Conservation (phyloP, 768 basidiomycete species). For the Phanerochaete sordida region DNA sequence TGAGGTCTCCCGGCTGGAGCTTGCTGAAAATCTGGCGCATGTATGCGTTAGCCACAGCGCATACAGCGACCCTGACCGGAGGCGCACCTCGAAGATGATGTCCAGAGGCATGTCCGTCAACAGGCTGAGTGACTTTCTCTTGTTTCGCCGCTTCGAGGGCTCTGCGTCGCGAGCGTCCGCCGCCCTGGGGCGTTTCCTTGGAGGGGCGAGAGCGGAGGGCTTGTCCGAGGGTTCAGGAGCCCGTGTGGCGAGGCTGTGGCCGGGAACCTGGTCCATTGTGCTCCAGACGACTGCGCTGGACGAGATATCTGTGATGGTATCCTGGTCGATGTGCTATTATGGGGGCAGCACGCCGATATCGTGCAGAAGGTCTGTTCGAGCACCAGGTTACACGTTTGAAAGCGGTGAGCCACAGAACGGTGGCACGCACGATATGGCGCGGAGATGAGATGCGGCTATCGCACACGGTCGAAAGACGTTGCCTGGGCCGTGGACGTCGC, state of each 20-base stretch:
- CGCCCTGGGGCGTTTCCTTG: not conserved
- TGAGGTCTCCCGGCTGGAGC: slow-evolving; percentile 29
- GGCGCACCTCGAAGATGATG: slow-evolving; percentile 3
- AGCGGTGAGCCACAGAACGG: too few relatives aligned
- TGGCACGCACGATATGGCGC: too few relatives aligned
- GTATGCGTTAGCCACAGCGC: not conserved
- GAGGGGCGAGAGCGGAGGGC: not conserved
- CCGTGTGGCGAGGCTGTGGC: not conserved
- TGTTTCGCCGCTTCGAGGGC: not conserved
- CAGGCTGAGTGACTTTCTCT: not conserved
- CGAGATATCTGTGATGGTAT: too few relatives aligned
- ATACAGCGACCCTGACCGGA: not conserved
- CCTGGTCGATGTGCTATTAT: too few relatives aligned
- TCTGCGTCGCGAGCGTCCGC: not conserved
- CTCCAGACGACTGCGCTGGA: not conserved
- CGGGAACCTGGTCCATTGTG: not conserved
- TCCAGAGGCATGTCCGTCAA: slow-evolving; percentile 5
- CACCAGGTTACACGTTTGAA: too few relatives aligned
- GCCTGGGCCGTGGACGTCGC: not conserved
- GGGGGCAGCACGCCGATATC: too few relatives aligned
- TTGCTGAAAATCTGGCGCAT: slow-evolving; percentile 2
- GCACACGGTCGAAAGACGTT: not conserved
- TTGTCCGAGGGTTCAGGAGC: not conserved
- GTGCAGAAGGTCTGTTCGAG: too few relatives aligned
- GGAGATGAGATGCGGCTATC: too few relatives aligned